These are phyloP conservation scores for Heterobasidion annosum DNA, from an alignment of 1,284 basidiomycete genomes.

Conservation along the genomic window DNA sequence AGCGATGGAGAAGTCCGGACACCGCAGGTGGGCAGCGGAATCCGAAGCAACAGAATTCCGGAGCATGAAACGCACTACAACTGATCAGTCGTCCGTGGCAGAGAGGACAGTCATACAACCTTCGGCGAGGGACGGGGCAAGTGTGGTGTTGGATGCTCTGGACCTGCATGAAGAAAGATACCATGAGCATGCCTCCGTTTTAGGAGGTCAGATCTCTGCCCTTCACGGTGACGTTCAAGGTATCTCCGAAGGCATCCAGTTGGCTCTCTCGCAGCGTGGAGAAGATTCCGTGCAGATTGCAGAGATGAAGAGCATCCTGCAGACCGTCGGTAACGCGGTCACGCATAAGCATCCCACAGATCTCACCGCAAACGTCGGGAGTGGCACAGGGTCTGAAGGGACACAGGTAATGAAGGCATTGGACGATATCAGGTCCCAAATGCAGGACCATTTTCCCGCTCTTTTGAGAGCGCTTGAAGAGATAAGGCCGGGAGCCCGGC, in stretches of 20 bases:
- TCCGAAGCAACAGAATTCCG: not conserved
- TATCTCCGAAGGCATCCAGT: constrained; percentile 17
- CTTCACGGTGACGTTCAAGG: constrained; percentile 27
- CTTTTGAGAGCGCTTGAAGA: not conserved
- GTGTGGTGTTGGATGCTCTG: constrained; percentile 22
- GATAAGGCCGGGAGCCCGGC: not conserved
- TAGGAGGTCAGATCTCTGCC: constrained; percentile 24
- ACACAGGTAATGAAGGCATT: not conserved
- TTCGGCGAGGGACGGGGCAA: constrained; percentile 1
- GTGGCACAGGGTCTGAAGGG: not conserved
- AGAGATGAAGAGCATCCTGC: constrained; percentile 5
- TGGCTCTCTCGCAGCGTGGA: constrained; percentile 6
- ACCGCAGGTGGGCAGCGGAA: not conserved
- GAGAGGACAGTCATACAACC: not conserved
- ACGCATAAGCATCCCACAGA: not conserved
- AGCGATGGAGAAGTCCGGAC: not conserved
- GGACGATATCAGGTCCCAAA: not conserved
- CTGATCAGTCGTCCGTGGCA: not conserved
- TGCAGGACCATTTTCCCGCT: not conserved
- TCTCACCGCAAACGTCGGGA: too few species aligned
- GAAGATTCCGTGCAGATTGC: constrained; percentile 10
- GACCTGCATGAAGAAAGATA: constrained; percentile 27
- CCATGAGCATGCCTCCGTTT: constrained; percentile 23
- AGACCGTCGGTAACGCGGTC: constrained; percentile 1
- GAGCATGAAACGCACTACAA: not conserved